Evolutionary conservation across 306 rosid species (phyloP).

Genomic region (Adenanthera pavonina): DNA sequence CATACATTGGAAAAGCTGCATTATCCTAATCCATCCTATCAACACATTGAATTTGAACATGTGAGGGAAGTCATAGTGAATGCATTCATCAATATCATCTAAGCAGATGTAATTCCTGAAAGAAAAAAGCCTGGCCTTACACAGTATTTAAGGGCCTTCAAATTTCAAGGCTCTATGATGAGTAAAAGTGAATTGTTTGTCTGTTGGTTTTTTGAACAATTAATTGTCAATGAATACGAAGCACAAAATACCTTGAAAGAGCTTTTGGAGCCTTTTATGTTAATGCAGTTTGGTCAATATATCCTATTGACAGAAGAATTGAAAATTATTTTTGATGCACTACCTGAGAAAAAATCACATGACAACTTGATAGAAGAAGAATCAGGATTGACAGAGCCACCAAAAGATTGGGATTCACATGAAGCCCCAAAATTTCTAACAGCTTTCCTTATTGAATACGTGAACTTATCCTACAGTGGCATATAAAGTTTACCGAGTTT

Average conservation of each 20-base stretch:
- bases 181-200: background rate
- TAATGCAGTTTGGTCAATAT: background rate
- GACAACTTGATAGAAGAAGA: background rate
- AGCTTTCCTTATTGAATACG: background rate
- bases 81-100: background rate
- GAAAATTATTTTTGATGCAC: background rate
- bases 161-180: background rate
- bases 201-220: background rate
- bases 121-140: background rate
- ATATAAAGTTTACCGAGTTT: background rate
- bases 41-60: too few species aligned
- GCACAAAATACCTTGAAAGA: background rate
- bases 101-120: background rate
- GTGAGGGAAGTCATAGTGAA: background rate
- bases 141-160: background rate
- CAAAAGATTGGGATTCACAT: background rate
- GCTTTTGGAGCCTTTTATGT: background rate
- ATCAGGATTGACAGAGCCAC: background rate
- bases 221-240: background rate
- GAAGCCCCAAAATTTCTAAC: background rate
- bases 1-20: background rate
- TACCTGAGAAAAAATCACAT: background rate
- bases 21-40: background rate
- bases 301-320: background rate
- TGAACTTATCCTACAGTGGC: background rate